Evolutionary conservation across 305 asterid species (phyloP).

Genomic region (Withania somnifera): DNA sequence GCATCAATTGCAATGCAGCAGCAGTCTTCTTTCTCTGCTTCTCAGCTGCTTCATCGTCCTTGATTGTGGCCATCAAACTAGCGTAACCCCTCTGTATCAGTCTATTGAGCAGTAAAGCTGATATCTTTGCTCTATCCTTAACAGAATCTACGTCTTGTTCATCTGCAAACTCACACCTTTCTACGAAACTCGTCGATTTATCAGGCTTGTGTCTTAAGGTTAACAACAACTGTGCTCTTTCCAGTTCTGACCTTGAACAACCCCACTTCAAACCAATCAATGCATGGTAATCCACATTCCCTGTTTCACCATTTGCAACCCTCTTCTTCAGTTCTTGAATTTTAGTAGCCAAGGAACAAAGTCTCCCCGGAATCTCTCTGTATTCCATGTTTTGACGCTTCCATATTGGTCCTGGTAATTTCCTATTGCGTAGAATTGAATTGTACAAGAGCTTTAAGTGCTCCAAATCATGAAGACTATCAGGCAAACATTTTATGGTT

Average conservation of each 20-base stretch:
- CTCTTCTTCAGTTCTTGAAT: slow-evolving; percentile 40
- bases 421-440: slow-evolving; percentile 36
- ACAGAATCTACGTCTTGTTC: slow-evolving; percentile 26
- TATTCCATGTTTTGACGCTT: slow-evolving; percentile 34
- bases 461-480: slow-evolving; percentile 52
- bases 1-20: slow-evolving; percentile 15
- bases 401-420: slow-evolving; percentile 41
- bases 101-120: slow-evolving; percentile 27
- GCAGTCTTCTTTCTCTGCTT: slow-evolving; percentile 34
- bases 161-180: slow-evolving; percentile 47
- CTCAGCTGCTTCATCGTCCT: slow-evolving; percentile 36
- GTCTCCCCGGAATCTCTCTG: slow-evolving; percentile 47
- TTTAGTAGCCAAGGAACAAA: slow-evolving; percentile 36
- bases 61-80: slow-evolving; percentile 19
- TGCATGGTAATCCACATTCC: slow-evolving; percentile 39
- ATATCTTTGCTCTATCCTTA: slow-evolving; percentile 29
- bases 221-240: slow-evolving; percentile 44
- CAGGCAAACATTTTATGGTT: slow-evolving; percentile 41
- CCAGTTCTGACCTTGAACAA: slow-evolving; percentile 49
- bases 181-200: slow-evolving; percentile 33
- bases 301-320: slow-evolving; percentile 42
- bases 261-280: slow-evolving; percentile 43
- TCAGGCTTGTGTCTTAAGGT: slow-evolving; percentile 46
- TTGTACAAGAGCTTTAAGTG: slow-evolving; percentile 47
- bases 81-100: slow-evolving; percentile 33